These are phyloP conservation scores for Diversispora epigaea DNA, from an alignment of 192 early-diverging fungal genomes.

Conservation along the genomic window DNA sequence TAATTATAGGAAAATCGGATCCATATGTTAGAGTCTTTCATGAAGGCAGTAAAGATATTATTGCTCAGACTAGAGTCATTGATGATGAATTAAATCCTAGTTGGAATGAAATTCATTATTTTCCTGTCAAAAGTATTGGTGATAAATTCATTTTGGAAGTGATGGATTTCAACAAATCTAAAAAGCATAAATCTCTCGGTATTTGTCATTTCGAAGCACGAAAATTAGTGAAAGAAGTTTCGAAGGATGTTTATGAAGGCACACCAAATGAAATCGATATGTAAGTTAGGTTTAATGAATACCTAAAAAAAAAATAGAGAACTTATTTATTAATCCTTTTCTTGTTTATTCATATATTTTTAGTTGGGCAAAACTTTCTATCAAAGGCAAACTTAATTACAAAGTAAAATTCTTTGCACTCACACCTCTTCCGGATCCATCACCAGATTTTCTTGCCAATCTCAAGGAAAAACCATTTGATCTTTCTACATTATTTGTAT, in stretches of 20 bases:
- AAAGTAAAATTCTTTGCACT: conserved; percentile 41
- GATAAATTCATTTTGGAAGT: conserved; percentile 76
- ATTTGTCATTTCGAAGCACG: conserved; percentile 55
- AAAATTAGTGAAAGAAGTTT: conserved; percentile 57
- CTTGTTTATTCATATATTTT: not conserved
- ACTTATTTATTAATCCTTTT: too few relatives aligned
- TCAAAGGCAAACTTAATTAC: conserved; percentile 42
- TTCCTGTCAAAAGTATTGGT: conserved; percentile 73
- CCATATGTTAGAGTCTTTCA: conserved; percentile 77
- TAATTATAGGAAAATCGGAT: conserved; percentile 72
- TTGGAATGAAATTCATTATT: conserved; percentile 90
- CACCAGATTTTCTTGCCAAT: conserved; percentile 31
- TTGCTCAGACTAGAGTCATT: conserved; percentile 76
- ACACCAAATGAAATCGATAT: conserved; percentile 32
- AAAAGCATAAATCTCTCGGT: conserved; percentile 84
- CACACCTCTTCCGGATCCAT: not conserved
- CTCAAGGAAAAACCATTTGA: conserved; percentile 32
- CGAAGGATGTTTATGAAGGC: conserved; percentile 38
- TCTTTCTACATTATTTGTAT: not conserved
- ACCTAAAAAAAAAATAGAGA: not conserved
- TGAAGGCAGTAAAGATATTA: conserved; percentile 39
- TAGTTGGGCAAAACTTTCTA: conserved; percentile 33
- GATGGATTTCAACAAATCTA: conserved; percentile 85
- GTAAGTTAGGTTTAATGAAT: conserved; percentile 27
- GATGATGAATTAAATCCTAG: conserved; percentile 81